Conservation (phyloP, 2,329 filamentous ascomycete species). For the Pseudocercospora fuligena region DNA sequence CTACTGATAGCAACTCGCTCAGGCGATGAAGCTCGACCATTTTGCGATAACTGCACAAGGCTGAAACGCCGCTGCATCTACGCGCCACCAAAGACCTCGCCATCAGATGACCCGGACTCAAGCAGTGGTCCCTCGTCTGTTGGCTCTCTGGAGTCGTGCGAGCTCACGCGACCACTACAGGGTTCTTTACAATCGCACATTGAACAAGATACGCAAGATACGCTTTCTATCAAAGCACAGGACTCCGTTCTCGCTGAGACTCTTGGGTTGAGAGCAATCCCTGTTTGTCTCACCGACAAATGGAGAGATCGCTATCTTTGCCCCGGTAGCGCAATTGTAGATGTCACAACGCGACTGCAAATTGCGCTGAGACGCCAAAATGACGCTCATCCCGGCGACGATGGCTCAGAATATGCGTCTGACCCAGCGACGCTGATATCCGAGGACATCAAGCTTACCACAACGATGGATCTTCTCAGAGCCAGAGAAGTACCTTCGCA, state of each 20-base stretch:
- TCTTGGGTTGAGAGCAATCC: not conserved
- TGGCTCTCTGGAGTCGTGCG: constrained; percentile 1
- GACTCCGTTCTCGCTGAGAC: not conserved
- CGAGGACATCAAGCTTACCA: constrained; percentile 1
- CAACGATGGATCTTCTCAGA: constrained; percentile 2
- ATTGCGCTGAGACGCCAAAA: not conserved
- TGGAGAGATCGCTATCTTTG: not conserved
- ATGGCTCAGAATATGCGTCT: not conserved
- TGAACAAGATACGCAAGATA: not conserved
- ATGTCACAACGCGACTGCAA: not conserved
- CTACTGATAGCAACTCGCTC: not conserved
- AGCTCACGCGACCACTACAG: not conserved
- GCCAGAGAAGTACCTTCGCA: constrained; percentile 2
- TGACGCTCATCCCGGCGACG: not conserved
- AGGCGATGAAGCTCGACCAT: not conserved
- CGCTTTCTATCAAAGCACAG: not conserved
- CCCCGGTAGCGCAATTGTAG: not conserved
- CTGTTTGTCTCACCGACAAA: not conserved
- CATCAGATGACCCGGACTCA: not conserved
- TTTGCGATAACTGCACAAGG: not conserved
- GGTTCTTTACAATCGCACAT: not conserved
- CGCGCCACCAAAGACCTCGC: not conserved
- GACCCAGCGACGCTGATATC: not conserved
- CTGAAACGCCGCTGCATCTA: constrained; percentile 3
- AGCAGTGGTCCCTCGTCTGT: not conserved